Evolutionary conservation across 306 rosid species (phyloP), one percentile per base, ranked within the genome.

Genomic region (Vigna radiata): DNA sequence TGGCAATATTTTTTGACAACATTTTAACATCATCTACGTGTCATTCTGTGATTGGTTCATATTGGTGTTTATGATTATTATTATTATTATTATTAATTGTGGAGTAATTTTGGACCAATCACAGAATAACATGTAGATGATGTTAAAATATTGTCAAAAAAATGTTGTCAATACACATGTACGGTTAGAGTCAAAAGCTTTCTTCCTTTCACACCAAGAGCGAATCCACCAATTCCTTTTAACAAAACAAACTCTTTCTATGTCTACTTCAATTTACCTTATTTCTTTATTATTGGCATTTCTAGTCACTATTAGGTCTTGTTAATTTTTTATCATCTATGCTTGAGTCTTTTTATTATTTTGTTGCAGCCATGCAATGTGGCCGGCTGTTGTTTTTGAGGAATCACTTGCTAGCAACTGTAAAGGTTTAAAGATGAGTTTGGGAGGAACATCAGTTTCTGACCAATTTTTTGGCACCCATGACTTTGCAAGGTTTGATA

Each of bases 401-500:
- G 98, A 96, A 83, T 89, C 96, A 59, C 89, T 90, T 81, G 88
- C 91, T 62, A 90, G 94, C 78, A 91, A 84, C 67, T 87, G 92
- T 33, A 91, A 89, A 85, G 97, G 99, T 71, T 81, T 95, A 76
- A 89, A 87, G 79, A 86, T 62, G 29, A 70, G 79, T 70, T 60
- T 82, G 15, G 96, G 90, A 72, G 97, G 99, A 81, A 83, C 83
- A 83, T 89, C 97, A 14, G 88, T 95, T 83, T 92, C 96, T 55
- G 99, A 92, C 61, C 99, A 92, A 61, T 95, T 95, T 87, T 92
- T 95, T 72, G 99, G 99, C 77, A 95, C 96, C 41, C 97, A 95
- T 74, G 99, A 95, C 86, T 95, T 95, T 81, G 99, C 99, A 77
- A 95, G 99, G 99, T 92, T 86, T 56, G 72, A 31, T 77, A 44